phyloP scores from a whole-genome alignment of 441 rosid species.

The Populus hybrid region DNA sequence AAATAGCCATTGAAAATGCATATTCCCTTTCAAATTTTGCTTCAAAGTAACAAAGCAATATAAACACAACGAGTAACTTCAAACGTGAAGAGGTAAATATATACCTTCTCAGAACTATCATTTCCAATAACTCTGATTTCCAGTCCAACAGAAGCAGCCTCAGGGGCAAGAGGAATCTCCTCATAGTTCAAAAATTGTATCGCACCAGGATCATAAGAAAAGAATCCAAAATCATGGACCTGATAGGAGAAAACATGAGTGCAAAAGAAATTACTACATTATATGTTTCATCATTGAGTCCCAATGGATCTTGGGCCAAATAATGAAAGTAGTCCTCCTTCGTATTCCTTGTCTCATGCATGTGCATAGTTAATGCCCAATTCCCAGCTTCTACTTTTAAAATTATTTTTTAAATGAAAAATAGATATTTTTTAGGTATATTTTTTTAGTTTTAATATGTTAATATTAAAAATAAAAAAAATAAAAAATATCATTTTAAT shows the following conservation, averaged over 20 bases:
- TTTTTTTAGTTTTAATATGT: too few species aligned
- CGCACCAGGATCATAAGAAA: slow-evolving; percentile 78
- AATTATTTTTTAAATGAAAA: too few species aligned
- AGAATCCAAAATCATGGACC: slow-evolving; percentile 99
- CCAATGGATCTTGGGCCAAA: not conserved
- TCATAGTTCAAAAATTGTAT: slow-evolving; percentile 80
- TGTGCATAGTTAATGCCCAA: too few species aligned
- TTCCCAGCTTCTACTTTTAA: too few species aligned
- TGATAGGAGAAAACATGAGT: slow-evolving; percentile 22
- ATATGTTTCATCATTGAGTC: not conserved
- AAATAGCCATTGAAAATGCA: not conserved
- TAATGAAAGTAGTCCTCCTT: not conserved
- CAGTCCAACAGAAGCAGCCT: slow-evolving; percentile 93
- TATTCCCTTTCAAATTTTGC: not conserved
- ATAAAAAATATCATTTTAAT: too few species aligned
- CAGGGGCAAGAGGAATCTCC: slow-evolving; percentile 98
- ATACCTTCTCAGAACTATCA: slow-evolving; percentile 99
- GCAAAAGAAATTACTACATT: not conserved
- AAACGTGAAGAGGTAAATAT: not conserved
- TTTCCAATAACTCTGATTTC: slow-evolving; percentile 99
- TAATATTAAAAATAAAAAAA: too few species aligned
- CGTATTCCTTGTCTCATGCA: not conserved
- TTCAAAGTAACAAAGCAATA: not conserved
- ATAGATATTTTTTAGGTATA: too few species aligned
- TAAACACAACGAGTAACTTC: not conserved